Base-by-base conservation (phyloP, 495 filamentous ascomycete genomes). In the Bombardia bombarda region DNA sequence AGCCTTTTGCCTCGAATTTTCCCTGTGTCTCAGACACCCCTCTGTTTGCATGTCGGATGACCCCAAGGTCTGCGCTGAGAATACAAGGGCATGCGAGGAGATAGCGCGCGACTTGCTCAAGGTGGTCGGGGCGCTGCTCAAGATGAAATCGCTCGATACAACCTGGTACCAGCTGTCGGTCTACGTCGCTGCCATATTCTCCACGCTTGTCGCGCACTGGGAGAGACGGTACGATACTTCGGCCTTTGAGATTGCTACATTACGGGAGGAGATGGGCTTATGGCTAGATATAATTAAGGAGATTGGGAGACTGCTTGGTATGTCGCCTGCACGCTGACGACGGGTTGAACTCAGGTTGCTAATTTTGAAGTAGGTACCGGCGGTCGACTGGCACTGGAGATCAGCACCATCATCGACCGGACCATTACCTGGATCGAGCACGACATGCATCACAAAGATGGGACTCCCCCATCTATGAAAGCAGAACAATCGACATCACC, bases 91-190 rank as follows among this genome's bases (percentile, higher is more conserved):
- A 30, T 88, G 82, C 53, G 75, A 87, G 18, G 78, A 82, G 14
- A 70, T 78, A 19, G 74, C 82, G 26, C 70, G 69, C 47, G 69
- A 75, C 40, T 76, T 88, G 52, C 67, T 90, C 14, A 63, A 68
- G 36, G 71, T 75, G 31, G 71, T 84, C 10, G 63, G 68, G 21
- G 65, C 73, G 33, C 55, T 89, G 20, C 71, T 75, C 36, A 73
- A 75, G 53, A 59, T 72, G 34, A 79, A 79, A 55, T 79, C 80
- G 46, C 61, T 88, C n/a, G 86, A 90, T 50, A 85, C 81, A 10
- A 86, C 84, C n/a, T 89, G 84, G 84, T 82, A 85, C 46, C 80
- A 78, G 43, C 61, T 72, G 37, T 78, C 83, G 0, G 72, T 84
- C 17, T 87, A 86, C 54, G 68, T 88, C 7, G 75, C 83, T 23